Evolutionary conservation across 1,284 basidiomycete species (phyloP), one percentile per base, ranked within the genome.

Genomic region (Malassezia japonica): DNA sequence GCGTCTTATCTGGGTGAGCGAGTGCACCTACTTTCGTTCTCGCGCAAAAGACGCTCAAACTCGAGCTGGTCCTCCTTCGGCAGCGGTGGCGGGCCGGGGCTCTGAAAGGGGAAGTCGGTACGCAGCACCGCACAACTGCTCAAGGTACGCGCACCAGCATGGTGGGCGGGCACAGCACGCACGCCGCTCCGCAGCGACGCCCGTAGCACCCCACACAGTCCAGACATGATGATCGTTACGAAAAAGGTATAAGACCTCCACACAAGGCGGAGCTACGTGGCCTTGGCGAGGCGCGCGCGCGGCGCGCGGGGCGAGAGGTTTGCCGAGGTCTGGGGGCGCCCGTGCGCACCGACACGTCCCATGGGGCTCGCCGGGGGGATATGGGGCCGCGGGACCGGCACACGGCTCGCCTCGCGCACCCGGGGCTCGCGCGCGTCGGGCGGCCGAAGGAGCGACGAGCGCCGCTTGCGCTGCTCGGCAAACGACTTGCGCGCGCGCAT

Each of bases 1-100:
- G 52, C 7, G 53, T 31, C 24, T 35, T 23, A 31, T 56, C 48
- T 58, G 33, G 36, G 23, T 34, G 18, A 37, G 44, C 15, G 34
- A 23, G 28, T 15, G 3, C 9, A 58, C 69, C 35, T 50, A 71
- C 64, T 64, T 27, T 61, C 57, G 25, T 67, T 68, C 38, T 75
- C 60, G 35, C 72, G 70, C 43, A 73, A 60, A 0, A 73, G 55
- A 15, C 50, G 50, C 35, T 76, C 75, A 37, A 76, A 76, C 55
- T 76, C 75, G 29, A 62, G 60, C 51, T 76, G 75, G 15, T 76
- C 68, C 33, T 72, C 57, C 9, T 67, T 53, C 2, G 75, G 73
- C 1, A 76, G 57, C 1, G 67, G 61, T 0, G 73, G 72, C 3
- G 75, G 75, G 0, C 65, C 63, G 0, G 74, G 74, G 4, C 67